A percentile compares a stretch with the other conserved stretches of the same genome.
These are phyloP conservation scores for Melocanna baccifera DNA, from an alignment of 176 grass and related monocot genomes.

Conservation along the genomic window DNA sequence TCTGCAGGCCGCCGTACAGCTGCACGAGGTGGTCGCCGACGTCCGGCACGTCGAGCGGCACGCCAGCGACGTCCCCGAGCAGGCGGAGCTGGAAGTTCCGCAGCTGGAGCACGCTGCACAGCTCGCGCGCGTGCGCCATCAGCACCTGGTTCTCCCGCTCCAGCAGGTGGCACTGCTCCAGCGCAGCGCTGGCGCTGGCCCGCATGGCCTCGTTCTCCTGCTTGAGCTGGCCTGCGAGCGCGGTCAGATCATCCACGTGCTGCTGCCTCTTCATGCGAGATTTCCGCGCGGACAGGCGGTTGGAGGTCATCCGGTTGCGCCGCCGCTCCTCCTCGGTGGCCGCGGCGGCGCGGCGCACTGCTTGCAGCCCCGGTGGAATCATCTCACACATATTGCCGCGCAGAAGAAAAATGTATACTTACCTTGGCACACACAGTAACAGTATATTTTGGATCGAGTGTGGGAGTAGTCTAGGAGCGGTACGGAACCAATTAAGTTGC, in stretches of 20 bases:
- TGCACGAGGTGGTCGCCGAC: conserved; percentile 48
- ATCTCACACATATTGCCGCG: not conserved
- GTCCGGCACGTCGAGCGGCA: conserved; percentile 61
- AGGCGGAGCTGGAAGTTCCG: conserved; percentile 45
- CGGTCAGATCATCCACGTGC: conserved; percentile 39
- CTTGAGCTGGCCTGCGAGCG: conserved; percentile 23
- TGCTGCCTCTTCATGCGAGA: conserved; percentile 71
- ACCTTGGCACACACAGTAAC: not conserved
- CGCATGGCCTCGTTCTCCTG: conserved; percentile 51
- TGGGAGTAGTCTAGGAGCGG: not conserved
- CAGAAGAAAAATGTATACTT: not conserved
- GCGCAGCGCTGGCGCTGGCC: not conserved
- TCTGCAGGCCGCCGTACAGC: conserved; percentile 39
- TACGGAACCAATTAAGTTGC: conserved; percentile 4
- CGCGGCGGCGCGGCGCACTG: conserved; percentile 1
- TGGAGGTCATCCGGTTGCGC: conserved; percentile 75
- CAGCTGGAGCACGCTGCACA: conserved; percentile 45
- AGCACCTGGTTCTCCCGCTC: conserved; percentile 65
- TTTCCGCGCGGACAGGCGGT: conserved; percentile 72
- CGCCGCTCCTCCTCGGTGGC: conserved; percentile 71
- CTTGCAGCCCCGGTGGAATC: not conserved
- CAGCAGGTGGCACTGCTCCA: conserved; percentile 36
- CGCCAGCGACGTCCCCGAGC: conserved; percentile 38
- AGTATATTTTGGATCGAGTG: not conserved
- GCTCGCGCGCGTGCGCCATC: conserved; percentile 38